Conservation (phyloP, 768 basidiomycete species). For the Phallus indusiatus region DNA sequence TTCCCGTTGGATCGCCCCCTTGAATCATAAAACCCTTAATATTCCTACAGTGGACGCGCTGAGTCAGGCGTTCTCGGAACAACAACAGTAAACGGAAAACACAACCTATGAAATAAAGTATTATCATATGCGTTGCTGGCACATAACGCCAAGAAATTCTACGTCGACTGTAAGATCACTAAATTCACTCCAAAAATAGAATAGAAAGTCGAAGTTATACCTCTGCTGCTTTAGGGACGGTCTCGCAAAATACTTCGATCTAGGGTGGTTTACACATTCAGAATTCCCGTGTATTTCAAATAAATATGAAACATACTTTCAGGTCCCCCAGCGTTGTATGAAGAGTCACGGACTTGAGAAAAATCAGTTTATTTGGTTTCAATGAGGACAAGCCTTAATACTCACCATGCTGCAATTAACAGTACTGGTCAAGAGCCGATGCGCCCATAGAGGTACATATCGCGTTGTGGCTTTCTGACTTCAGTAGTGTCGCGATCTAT, state of each 20-base stretch:
- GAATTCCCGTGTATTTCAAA: not conserved
- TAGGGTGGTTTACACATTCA: constrained; percentile 23
- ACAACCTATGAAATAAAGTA: constrained; percentile 66
- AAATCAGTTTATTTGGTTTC: not conserved
- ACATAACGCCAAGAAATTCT: constrained; percentile 95
- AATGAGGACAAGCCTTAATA: not conserved
- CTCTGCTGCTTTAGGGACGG: constrained; percentile 91
- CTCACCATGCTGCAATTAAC: not conserved
- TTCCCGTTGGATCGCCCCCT: constrained; percentile 80
- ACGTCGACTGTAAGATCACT: not conserved
- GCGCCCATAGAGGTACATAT: constrained; percentile 1
- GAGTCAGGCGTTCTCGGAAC: not conserved
- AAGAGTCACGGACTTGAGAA: constrained; percentile 92
- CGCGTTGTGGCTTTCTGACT: not conserved
- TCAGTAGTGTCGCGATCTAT: constrained; percentile 1
- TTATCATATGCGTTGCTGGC: constrained; percentile 82
- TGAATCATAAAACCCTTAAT: constrained; percentile 97
- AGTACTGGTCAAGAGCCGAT: not conserved
- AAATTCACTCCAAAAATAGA: not conserved
- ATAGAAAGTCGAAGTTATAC: constrained; percentile 28
- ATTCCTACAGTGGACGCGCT: constrained; percentile 35
- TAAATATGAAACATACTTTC: constrained; percentile 47
- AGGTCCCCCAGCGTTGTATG: constrained; percentile 92
- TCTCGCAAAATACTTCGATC: constrained; percentile 97
- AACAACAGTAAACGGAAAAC: constrained; percentile 16